Evolutionary conservation across 1,139 yeast species (phyloP).

Genomic region (Saccharomycopsis phalli): DNA sequence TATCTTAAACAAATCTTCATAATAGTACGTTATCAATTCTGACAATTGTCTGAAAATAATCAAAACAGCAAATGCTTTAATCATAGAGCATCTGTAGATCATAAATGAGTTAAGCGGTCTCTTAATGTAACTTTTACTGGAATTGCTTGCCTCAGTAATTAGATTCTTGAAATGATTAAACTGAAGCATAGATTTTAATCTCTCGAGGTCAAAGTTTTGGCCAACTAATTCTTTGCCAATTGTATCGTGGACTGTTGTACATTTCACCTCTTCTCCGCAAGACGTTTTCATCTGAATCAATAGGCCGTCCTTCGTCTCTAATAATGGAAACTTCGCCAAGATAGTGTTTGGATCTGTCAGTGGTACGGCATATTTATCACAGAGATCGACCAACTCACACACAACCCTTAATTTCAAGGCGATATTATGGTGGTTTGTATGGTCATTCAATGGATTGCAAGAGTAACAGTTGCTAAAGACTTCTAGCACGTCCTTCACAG

Average conservation of each 20-base stretch:
- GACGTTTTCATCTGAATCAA: constrained; percentile 13
- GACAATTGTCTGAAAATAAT: constrained; percentile 7
- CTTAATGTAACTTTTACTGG: constrained; percentile 9
- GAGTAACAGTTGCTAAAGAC: too few species aligned
- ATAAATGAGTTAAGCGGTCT: constrained; percentile 19
- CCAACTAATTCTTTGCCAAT: constrained; percentile 1
- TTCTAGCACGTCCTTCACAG: not conserved
- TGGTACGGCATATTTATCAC: too few species aligned
- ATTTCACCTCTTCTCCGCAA: constrained; percentile 9
- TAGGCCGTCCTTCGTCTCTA: constrained; percentile 8
- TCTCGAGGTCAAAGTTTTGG: not conserved
- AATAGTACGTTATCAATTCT: constrained; percentile 6
- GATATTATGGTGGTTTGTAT: not conserved
- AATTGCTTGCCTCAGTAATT: constrained; percentile 3
- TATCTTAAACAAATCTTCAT: not conserved
- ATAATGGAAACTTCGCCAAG: constrained; percentile 9
- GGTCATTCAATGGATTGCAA: too few species aligned
- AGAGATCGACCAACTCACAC: constrained; percentile 7
- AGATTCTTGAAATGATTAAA: constrained; percentile 7
- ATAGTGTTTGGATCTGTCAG: not conserved
- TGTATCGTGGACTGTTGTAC: too few species aligned
- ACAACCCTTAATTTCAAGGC: constrained; percentile 7
- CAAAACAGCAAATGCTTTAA: constrained; percentile 14
- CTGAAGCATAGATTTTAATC: constrained; percentile 1
- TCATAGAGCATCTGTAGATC: constrained; percentile 17